These are phyloP conservation scores for Echria macrotheca DNA, from an alignment of 495 filamentous ascomycete genomes.

Conservation along the genomic window DNA sequence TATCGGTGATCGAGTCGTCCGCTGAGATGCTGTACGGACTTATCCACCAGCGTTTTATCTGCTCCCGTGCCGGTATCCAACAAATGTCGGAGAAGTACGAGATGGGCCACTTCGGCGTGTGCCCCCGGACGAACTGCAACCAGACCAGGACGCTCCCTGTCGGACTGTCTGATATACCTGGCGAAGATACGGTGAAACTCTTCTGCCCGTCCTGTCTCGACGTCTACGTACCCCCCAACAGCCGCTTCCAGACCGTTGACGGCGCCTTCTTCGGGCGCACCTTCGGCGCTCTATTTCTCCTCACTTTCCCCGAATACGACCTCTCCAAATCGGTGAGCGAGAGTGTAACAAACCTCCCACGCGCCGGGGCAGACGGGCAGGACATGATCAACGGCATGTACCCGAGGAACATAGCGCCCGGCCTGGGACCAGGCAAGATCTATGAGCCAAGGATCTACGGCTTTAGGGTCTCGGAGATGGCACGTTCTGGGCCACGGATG, in stretches of 20 bases:
- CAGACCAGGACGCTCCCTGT: constrained; percentile 86
- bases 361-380: constrained; percentile 26
- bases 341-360: constrained; percentile 32
- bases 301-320: constrained; percentile 95
- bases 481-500: constrained; percentile 86
- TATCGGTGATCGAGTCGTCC: constrained; percentile 91
- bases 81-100: constrained; percentile 99
- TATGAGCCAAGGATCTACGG: constrained; percentile 97
- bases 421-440: constrained; percentile 73
- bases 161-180: constrained; percentile 86
- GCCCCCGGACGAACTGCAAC: constrained; percentile 84
- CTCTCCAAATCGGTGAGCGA: constrained; percentile 53
- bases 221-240: constrained; percentile 95
- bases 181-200: constrained; percentile 95
- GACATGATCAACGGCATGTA: constrained; percentile 78
- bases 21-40: constrained; percentile 96
- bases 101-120: constrained; percentile 87
- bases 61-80: constrained; percentile 92
- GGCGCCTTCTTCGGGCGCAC: constrained; percentile 98
- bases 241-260: constrained; percentile 94
- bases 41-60: constrained; percentile 98
- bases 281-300: constrained; percentile 88
- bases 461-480: constrained; percentile 84
- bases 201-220: constrained; percentile 97
- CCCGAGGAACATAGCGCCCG: constrained; percentile 76